These are phyloP conservation scores for Hygrocybe punicea DNA, from an alignment of 768 basidiomycete genomes.

Conservation along the genomic window DNA sequence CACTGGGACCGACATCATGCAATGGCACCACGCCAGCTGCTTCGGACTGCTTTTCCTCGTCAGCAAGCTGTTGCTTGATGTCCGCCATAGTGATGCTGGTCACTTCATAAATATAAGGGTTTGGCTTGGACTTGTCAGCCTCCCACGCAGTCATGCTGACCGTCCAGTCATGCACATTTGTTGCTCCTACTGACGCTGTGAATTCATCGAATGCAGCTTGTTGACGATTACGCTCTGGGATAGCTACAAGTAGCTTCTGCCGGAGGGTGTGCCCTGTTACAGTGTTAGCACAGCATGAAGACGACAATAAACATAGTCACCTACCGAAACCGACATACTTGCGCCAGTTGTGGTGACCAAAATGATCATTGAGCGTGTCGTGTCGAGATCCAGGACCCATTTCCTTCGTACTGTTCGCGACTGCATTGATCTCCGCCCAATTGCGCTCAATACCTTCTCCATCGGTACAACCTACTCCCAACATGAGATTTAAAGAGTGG, in stretches of 20 bases:
- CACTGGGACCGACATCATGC: neutral
- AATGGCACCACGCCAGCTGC: neutral
- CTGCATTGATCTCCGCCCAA: slow-evolving; percentile 2
- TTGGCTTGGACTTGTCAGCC: slow-evolving; percentile 13
- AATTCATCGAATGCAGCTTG: neutral
- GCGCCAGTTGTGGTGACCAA: slow-evolving; percentile 10
- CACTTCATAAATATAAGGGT: slow-evolving; percentile 20
- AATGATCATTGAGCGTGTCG: slow-evolving; percentile 18
- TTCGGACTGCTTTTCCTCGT: neutral
- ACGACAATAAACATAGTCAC: slow-evolving; percentile 1
- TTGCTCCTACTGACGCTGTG: neutral
- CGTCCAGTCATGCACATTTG: slow-evolving; percentile 11
- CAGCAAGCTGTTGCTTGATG: neutral
- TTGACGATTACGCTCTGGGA: slow-evolving; percentile 4
- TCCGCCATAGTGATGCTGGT: neutral
- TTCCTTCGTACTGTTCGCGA: slow-evolving; percentile 8
- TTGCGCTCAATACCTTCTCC: slow-evolving; percentile 28
- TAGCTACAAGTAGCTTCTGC: neutral
- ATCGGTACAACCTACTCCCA: slow-evolving; percentile 26
- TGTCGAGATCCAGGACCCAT: slow-evolving; percentile 17
- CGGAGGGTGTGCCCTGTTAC: slow-evolving; percentile 11
- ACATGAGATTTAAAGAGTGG: slow-evolving; percentile 28
- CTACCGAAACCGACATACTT: slow-evolving; percentile 11
- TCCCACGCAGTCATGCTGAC: slow-evolving; percentile 22
- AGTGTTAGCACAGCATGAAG: neutral